Conservation (phyloP, 1,284 basidiomycete species). For the Pseudozyma sp. region DNA sequence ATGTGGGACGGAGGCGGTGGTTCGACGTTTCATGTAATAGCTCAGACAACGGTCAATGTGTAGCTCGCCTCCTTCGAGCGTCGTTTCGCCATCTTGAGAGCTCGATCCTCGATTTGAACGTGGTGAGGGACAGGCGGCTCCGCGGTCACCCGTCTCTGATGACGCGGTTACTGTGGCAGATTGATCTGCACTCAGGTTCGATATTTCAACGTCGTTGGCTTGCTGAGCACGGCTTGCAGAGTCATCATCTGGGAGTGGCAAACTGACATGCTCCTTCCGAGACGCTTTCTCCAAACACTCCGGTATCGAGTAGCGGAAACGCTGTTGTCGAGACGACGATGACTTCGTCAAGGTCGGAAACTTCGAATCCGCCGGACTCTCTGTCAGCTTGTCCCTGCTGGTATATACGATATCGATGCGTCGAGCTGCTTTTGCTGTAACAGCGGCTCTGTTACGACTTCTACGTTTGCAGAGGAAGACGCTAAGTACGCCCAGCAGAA, state of each 20-base stretch:
- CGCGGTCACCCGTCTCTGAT: neutral
- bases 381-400: neutral
- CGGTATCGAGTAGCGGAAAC: neutral
- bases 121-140: neutral
- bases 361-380: neutral
- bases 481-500: conserved; percentile 6
- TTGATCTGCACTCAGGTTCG: too few species aligned
- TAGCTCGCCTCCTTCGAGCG: conserved; percentile 13
- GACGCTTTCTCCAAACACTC: neutral
- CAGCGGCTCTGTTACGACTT: conserved; percentile 5
- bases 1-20: neutral
- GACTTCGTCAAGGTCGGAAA: neutral
- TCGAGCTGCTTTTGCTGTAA: too few species aligned
- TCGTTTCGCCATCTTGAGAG: conserved; percentile 7
- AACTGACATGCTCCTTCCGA: neutral
- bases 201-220: too few species aligned
- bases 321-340: neutral
- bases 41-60: conserved; percentile 46
- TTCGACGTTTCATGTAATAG: conserved; percentile 40
- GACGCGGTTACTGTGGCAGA: neutral
- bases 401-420: neutral
- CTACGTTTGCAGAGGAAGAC: conserved; percentile 5
- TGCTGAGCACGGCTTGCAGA: too few species aligned
- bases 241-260: neutral
- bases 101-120: neutral